Evolutionary conservation across 305 asterid species (phyloP).

Genomic region (Fraxinus nigra): DNA sequence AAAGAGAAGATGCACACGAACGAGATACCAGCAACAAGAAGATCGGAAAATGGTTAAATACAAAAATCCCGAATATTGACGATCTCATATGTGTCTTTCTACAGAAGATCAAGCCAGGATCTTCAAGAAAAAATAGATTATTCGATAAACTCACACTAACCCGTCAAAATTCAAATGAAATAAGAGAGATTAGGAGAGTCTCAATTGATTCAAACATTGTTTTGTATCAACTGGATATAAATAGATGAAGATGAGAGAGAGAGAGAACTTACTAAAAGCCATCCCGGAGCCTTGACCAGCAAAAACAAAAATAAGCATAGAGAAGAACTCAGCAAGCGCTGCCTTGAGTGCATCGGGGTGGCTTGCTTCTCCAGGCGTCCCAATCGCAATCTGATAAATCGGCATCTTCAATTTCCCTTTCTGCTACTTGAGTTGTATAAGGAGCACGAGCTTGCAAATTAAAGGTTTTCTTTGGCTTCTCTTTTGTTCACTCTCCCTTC

Average conservation of each 20-base stretch:
- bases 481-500: no score
- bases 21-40: background rate
- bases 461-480: no score
- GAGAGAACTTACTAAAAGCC: slow-evolving; percentile 14
- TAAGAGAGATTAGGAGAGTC: background rate
- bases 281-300: background rate
- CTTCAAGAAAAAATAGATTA: background rate
- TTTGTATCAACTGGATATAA: background rate
- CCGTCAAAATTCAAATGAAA: background rate
- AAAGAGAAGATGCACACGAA: background rate
- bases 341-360: slow-evolving; percentile 34
- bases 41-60: background rate
- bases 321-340: slow-evolving; percentile 35
- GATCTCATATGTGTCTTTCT: background rate
- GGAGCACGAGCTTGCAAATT: no score
- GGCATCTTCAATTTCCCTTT: slow-evolving; percentile 21
- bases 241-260: background rate
- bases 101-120: background rate
- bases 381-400: slow-evolving; percentile 26
- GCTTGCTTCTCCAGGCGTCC: slow-evolving; percentile 31
- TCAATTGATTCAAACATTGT: background rate
- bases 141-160: background rate
- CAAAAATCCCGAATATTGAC: background rate
- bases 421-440: no score
- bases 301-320: slow-evolving; percentile 26